These are phyloP conservation scores for Scedosporium aurantiacum DNA, from an alignment of 2,329 filamentous ascomycete genomes.

Conservation along the genomic window DNA sequence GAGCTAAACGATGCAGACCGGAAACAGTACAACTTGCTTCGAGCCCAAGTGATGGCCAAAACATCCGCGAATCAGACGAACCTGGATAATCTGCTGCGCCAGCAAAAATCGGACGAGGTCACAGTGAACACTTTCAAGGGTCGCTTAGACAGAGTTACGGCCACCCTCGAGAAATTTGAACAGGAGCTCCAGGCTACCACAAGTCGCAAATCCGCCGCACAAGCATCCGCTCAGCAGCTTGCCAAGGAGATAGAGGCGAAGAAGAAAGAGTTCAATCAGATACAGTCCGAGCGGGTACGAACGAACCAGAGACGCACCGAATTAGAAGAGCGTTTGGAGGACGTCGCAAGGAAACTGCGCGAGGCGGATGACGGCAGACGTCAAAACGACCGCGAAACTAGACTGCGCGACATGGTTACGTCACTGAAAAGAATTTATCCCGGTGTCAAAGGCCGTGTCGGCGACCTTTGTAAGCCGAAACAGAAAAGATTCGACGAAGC, in stretches of 20 bases:
- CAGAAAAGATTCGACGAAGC: conserved; percentile 95
- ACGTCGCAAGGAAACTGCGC: conserved; percentile 66
- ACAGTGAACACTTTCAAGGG: conserved; percentile 81
- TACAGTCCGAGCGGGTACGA: conserved; percentile 73
- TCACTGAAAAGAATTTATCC: conserved; percentile 84
- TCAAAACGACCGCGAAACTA: conserved; percentile 71
- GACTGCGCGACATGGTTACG: conserved; percentile 72
- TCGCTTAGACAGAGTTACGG: conserved; percentile 71
- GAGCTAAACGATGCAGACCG: conserved; percentile 78
- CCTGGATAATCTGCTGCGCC: conserved; percentile 75
- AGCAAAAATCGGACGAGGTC: conserved; percentile 83
- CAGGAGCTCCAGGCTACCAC: conserved; percentile 58
- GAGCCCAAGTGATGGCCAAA: conserved; percentile 73
- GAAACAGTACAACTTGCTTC: conserved; percentile 78
- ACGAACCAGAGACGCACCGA: conserved; percentile 76
- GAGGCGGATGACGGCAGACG: conserved; percentile 78
- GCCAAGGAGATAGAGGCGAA: conserved; percentile 70
- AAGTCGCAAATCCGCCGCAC: conserved; percentile 54
- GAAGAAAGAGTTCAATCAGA: conserved; percentile 80
- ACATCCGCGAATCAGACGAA: conserved; percentile 72
- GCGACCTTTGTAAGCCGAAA: conserved; percentile 88
- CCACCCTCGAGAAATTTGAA: conserved; percentile 62
- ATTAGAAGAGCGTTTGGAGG: conserved; percentile 81
- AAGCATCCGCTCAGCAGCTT: conserved; percentile 54
- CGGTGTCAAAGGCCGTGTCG: conserved; percentile 80